phyloP scores from a whole-genome alignment of 176 grass and related monocot genomes.

The Musa beccarii region DNA sequence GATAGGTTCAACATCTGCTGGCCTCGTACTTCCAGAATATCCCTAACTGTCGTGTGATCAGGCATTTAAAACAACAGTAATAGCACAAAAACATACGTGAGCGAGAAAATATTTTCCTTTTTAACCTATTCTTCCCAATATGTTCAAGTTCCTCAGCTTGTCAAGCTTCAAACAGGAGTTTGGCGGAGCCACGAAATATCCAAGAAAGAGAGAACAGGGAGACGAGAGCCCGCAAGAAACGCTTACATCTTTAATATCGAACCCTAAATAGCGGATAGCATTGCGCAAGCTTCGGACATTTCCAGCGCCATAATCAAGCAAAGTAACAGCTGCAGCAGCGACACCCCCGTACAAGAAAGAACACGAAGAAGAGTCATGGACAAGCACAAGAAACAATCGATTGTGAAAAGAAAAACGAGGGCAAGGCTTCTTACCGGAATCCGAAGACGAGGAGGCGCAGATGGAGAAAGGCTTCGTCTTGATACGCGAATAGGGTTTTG shows the following conservation, averaged over 20 bases:
- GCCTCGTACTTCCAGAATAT: too few relatives aligned
- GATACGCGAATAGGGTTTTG: too few relatives aligned
- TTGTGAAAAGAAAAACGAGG: not conserved
- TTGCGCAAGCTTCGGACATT: slow-evolving; percentile 91
- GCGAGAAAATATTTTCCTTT: too few relatives aligned
- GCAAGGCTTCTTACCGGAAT: not conserved
- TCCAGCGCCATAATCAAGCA: slow-evolving; percentile 87
- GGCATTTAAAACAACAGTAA: too few relatives aligned
- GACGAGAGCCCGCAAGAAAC: not conserved
- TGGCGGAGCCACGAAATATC: not conserved
- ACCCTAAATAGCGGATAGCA: slow-evolving; percentile 75
- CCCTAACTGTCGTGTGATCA: too few relatives aligned
- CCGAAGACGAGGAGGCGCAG: not conserved
- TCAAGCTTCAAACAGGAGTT: too few relatives aligned
- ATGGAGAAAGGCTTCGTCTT: not conserved
- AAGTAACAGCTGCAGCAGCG: slow-evolving; percentile 44
- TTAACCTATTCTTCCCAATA: too few relatives aligned
- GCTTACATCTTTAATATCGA: slow-evolving; percentile 58
- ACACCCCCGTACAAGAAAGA: not conserved
- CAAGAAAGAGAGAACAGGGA: not conserved
- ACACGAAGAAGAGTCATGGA: not conserved
- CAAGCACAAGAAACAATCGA: not conserved
- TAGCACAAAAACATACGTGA: too few relatives aligned
- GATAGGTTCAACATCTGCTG: too few relatives aligned
- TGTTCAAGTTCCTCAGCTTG: too few relatives aligned